Percentiles rank a stretch among this genome's conserved stretches.
phyloP scores from a whole-genome alignment of 345 rosid genomes.

The Heritiera littoralis region DNA sequence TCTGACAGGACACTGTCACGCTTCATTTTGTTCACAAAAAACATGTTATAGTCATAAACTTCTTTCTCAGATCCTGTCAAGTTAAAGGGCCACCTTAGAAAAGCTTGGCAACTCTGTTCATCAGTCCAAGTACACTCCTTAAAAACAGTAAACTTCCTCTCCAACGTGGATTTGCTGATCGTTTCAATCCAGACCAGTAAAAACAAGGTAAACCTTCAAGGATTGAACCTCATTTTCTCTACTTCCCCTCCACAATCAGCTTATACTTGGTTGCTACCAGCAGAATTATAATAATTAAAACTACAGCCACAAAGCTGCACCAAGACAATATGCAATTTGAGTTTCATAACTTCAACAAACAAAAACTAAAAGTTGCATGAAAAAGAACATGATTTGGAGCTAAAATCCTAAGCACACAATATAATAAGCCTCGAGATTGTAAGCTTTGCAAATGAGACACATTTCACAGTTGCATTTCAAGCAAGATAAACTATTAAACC shows the following conservation, averaged over 20 bases:
- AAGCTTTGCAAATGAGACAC: neutral
- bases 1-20: too few species aligned
- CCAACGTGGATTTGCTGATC: conserved; percentile 26
- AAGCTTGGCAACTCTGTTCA: conserved; percentile 24
- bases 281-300: neutral
- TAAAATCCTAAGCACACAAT: neutral
- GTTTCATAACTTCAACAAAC: neutral
- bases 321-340: neutral
- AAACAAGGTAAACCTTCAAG: conserved; percentile 16
- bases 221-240: conserved; percentile 28
- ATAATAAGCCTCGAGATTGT: neutral
- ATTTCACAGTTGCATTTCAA: neutral
- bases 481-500: neutral
- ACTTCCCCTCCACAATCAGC: neutral
- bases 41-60: conserved; percentile 17
- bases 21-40: neutral
- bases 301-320: neutral
- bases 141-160: conserved; percentile 9
- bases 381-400: neutral
- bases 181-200: neutral
- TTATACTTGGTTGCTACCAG: neutral
- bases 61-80: conserved; percentile 4
- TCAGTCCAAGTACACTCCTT: conserved; percentile 29
- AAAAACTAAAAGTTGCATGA: neutral
- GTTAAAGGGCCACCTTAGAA: neutral